Evolutionary conservation across 768 basidiomycete genomes (phyloP).

Genomic region (Leccinum sublutescens): DNA sequence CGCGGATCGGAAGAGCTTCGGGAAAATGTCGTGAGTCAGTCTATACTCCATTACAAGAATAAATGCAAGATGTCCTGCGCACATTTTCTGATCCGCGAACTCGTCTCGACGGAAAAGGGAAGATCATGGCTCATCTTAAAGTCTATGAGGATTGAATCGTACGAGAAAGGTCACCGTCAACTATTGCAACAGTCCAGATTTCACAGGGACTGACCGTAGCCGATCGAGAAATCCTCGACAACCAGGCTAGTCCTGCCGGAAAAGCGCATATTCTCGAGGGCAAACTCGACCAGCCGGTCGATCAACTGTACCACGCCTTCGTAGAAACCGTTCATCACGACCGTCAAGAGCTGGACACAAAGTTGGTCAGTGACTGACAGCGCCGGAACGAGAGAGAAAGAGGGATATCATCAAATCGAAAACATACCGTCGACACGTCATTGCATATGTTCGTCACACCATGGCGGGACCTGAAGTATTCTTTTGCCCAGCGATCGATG

Average conservation of each 20-base stretch:
- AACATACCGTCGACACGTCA: constrained; percentile 23
- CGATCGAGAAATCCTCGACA: constrained; percentile 29
- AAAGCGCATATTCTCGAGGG: constrained; percentile 24
- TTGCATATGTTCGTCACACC: constrained; percentile 9
- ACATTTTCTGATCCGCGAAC: constrained; percentile 28
- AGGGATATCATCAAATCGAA: not conserved
- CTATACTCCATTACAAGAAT: not conserved
- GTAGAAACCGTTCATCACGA: constrained; percentile 32
- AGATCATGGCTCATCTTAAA: constrained; percentile 32
- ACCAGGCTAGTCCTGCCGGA: constrained; percentile 16
- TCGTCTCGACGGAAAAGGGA: constrained; percentile 28
- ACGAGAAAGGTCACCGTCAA: not conserved
- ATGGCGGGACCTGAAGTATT: constrained; percentile 28
- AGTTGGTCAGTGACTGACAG: not conserved
- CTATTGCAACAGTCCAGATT: not conserved
- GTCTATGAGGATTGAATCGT: constrained; percentile 15
- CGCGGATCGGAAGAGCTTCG: constrained; percentile 14
- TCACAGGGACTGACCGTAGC: constrained; percentile 24
- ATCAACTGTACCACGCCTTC: constrained; percentile 30
- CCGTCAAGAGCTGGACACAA: constrained; percentile 24
- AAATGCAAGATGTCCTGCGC: not conserved
- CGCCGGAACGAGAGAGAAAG: not conserved
- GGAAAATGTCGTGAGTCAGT: not conserved
- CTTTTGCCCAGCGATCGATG: constrained; percentile 25
- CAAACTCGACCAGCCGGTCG: constrained; percentile 26